These are phyloP conservation scores for Tuber borchii DNA, from an alignment of 495 filamentous ascomycete species.

Conservation along the genomic window DNA sequence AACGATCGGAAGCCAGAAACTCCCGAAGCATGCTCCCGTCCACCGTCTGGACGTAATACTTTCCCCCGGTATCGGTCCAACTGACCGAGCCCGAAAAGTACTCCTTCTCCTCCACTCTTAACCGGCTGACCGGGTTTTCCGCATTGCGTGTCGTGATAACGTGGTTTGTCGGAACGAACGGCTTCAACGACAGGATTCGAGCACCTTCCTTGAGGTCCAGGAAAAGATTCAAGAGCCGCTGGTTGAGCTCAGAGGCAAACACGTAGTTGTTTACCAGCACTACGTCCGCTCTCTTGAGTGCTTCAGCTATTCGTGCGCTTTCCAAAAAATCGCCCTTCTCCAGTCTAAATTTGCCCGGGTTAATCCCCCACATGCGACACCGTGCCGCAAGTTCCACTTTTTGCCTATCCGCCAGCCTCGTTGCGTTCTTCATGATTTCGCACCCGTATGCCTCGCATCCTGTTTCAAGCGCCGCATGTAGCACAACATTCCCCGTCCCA, in stretches of 20 bases:
- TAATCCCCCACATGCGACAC: constrained; percentile 82
- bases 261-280: constrained; percentile 91
- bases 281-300: constrained; percentile 78
- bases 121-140: constrained; percentile 64
- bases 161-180: constrained; percentile 66
- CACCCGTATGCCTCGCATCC: constrained; percentile 95
- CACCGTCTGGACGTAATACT: constrained; percentile 82
- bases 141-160: constrained; percentile 63
- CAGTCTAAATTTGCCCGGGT: constrained; percentile 68
- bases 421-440: constrained; percentile 86
- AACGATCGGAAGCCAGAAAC: constrained; percentile 17
- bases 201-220: constrained; percentile 89
- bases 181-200: constrained; percentile 76
- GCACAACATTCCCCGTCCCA: constrained; percentile 88
- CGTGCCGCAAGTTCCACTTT: constrained; percentile 76
- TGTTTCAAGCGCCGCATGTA: constrained; percentile 88
- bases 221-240: constrained; percentile 79
- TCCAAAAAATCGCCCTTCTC: constrained; percentile 78
- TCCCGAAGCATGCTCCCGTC: constrained; percentile 50
- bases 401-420: constrained; percentile 76
- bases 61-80: constrained; percentile 78
- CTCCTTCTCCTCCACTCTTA: constrained; percentile 64
- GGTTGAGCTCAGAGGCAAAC: constrained; percentile 79
- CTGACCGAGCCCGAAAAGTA: constrained; percentile 82
- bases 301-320: constrained; percentile 60